Percentiles rank a stretch among this genome's conserved stretches.
phyloP scores from a whole-genome alignment of 495 filamentous ascomycete species.

The Rusavskia elegans region DNA sequence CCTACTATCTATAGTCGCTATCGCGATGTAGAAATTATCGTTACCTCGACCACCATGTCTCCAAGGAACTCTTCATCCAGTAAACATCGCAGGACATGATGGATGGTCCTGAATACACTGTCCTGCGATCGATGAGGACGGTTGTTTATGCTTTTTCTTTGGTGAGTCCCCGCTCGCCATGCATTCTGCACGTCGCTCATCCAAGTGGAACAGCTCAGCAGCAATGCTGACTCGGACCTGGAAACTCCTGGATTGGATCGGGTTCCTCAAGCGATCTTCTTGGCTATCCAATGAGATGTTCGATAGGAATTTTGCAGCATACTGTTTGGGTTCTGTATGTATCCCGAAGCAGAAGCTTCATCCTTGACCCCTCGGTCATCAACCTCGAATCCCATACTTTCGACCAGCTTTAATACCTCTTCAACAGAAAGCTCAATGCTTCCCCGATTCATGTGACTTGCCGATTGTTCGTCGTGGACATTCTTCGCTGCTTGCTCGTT shows the following conservation, averaged over 20 bases:
- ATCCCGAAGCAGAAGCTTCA: constrained; percentile 47
- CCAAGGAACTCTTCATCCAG: too few relatives aligned
- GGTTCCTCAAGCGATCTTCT: constrained; percentile 32
- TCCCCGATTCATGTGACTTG: constrained; percentile 60
- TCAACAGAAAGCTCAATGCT: constrained; percentile 77
- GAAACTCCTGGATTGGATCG: background rate
- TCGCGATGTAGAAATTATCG: too few relatives aligned
- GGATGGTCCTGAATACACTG: too few relatives aligned
- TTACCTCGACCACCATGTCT: too few relatives aligned
- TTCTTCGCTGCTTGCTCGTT: too few relatives aligned
- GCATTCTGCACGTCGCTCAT: too few relatives aligned
- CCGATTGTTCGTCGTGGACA: too few relatives aligned
- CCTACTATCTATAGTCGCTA: too few relatives aligned
- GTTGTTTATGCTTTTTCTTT: too few relatives aligned
- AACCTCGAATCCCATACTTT: constrained; percentile 62
- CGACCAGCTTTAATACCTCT: constrained; percentile 64
- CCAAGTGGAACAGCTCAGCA: too few relatives aligned
- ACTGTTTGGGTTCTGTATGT: constrained; percentile 68
- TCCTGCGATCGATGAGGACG: too few relatives aligned
- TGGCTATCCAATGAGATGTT: constrained; percentile 70
- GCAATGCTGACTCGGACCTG: background rate
- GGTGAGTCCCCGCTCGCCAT: background rate
- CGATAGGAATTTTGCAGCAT: constrained; percentile 73
- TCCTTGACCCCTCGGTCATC: constrained; percentile 26
- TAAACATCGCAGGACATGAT: too few relatives aligned